phyloP scores from a whole-genome alignment of 345 rosid genomes.

The Boechera divaricarpa region DNA sequence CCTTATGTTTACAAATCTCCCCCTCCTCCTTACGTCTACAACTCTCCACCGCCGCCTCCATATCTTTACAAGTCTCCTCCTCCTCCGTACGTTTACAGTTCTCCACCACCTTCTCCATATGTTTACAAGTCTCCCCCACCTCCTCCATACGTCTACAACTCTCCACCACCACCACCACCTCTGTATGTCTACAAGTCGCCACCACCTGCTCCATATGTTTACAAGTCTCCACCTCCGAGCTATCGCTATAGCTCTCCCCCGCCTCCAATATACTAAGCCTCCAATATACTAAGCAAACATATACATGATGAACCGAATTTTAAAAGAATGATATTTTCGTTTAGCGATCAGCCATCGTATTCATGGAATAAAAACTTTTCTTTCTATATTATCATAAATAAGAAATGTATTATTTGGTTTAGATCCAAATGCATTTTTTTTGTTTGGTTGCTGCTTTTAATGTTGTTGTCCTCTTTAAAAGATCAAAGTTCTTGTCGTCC shows the following conservation, averaged over 20 bases:
- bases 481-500: not conserved
- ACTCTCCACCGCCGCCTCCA: not conserved
- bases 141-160: not conserved
- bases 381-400: not conserved
- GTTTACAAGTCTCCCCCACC: not conserved
- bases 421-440: not conserved
- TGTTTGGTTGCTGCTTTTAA: not conserved
- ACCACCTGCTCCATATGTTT: not conserved
- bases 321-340: not conserved
- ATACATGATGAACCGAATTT: not conserved
- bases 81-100: not conserved
- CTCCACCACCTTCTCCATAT: not conserved
- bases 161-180: conserved; percentile 18
- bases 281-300: conserved; percentile 7
- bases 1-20: not conserved
- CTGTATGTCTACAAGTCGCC: not conserved
- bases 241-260: conserved; percentile 20
- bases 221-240: conserved; percentile 10
- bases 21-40: not conserved
- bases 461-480: conserved; percentile 4
- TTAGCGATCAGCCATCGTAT: not conserved
- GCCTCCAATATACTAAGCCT: conserved; percentile 19
- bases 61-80: not conserved
- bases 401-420: conserved; percentile 9
- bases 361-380: not conserved